phyloP scores from a whole-genome alignment of 306 rosid species.

The Crotalaria pallida region DNA sequence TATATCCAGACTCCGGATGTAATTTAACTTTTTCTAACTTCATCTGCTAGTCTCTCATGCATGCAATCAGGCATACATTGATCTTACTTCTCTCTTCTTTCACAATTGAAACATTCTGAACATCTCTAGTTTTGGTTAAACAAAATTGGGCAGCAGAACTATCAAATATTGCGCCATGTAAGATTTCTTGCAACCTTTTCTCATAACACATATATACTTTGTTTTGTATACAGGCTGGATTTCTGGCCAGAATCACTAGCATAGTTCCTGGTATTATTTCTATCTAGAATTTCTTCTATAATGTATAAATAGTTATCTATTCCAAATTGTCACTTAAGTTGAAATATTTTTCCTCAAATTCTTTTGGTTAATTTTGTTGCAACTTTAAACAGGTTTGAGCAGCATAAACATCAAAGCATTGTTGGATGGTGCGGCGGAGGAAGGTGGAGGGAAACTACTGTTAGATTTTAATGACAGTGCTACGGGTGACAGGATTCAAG shows the following conservation, averaged over 20 bases:
- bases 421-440: constrained; percentile 74
- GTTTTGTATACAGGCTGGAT: constrained; percentile 75
- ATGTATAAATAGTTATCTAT: not conserved
- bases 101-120: not conserved
- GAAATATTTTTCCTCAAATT: constrained; percentile 9
- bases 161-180: constrained; percentile 2
- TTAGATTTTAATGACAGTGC: constrained; percentile 68
- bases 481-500: constrained; percentile 94
- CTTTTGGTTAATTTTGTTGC: not conserved
- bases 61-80: not conserved
- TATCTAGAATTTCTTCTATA: constrained; percentile 8
- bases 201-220: constrained; percentile 12
- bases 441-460: constrained; percentile 71
- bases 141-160: not conserved
- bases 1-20: not conserved
- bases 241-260: constrained; percentile 83
- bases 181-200: constrained; percentile 4
- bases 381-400: constrained; percentile 59
- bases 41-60: not conserved
- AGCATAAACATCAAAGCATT: constrained; percentile 79
- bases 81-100: not conserved
- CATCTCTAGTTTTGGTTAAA: not conserved
- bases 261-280: constrained; percentile 82
- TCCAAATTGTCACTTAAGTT: not conserved
- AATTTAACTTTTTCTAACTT: not conserved